phyloP scores from a whole-genome alignment of 495 filamentous ascomycete genomes.

The Thermothielavioides terrestris region DNA sequence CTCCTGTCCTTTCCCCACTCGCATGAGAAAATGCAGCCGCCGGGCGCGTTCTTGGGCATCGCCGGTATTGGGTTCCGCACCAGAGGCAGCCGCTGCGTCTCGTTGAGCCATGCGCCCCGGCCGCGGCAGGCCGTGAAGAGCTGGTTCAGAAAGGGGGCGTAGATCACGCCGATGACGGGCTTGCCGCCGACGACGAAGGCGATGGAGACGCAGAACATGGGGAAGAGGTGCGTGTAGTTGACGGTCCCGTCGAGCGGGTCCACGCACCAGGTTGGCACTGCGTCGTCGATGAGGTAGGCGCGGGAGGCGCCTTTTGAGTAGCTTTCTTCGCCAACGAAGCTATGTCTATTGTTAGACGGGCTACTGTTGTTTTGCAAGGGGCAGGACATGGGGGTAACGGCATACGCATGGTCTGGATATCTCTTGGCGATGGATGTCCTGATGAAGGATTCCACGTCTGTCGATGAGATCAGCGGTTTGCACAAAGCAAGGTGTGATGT shows the following conservation, averaged over 20 bases:
- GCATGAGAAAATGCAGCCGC: conserved; percentile 57
- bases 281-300: conserved; percentile 51
- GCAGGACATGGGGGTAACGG: background rate
- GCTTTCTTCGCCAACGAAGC: conserved; percentile 63
- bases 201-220: conserved; percentile 66
- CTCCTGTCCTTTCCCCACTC: conserved; percentile 67
- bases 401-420: conserved; percentile 56
- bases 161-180: conserved; percentile 57
- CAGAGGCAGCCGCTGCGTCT: conserved; percentile 49
- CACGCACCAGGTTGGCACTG: conserved; percentile 56
- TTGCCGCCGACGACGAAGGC: conserved; percentile 48
- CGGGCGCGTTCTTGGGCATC: conserved; percentile 53
- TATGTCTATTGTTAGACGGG: conserved; percentile 15
- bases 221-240: conserved; percentile 65
- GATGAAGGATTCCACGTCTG: conserved; percentile 62
- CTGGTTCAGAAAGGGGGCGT: conserved; percentile 55
- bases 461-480: background rate
- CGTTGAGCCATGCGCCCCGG: conserved; percentile 58
- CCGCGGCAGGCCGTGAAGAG: conserved; percentile 54
- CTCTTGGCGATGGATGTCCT: conserved; percentile 42
- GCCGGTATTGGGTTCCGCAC: conserved; percentile 49
- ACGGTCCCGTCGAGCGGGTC: conserved; percentile 65
- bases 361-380: background rate
- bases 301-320: conserved; percentile 52
- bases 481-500: no score